A percentile compares a stretch with the other conserved stretches of the same genome.
Conservation (phyloP, 352 stramenopile species). For the Globisporangium carolinianum region DNA sequence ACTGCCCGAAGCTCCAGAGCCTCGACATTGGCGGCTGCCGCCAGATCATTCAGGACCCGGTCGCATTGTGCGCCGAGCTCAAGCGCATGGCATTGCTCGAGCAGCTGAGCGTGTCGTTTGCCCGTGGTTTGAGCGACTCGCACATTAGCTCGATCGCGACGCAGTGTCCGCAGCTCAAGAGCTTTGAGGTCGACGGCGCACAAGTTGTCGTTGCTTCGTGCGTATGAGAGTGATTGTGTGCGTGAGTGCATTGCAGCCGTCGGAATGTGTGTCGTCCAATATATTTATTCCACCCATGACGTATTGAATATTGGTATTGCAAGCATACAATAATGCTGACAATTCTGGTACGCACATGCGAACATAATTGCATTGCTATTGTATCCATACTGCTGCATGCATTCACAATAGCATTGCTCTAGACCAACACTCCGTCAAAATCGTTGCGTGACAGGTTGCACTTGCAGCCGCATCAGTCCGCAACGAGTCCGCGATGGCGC, state of each 20-base stretch:
- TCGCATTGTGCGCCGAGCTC: slow-evolving; percentile 29
- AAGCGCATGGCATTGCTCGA: slow-evolving; percentile 37
- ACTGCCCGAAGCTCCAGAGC: slow-evolving; percentile 33
- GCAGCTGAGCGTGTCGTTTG: slow-evolving; percentile 56
- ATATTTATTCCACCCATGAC: not conserved
- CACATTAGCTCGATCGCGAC: slow-evolving; percentile 49
- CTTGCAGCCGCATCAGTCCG: not conserved
- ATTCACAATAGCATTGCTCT: too few relatives aligned
- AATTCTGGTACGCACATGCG: too few relatives aligned
- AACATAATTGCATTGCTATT: too few relatives aligned
- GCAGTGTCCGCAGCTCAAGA: slow-evolving; percentile 50
- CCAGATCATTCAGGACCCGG: slow-evolving; percentile 48
- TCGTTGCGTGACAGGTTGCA: not conserved
- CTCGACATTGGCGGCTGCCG: slow-evolving; percentile 54
- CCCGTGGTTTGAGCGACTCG: slow-evolving; percentile 27
- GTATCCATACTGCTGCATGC: not conserved
- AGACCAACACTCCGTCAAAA: too few relatives aligned
- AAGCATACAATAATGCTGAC: too few relatives aligned
- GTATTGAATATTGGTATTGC: too few relatives aligned
- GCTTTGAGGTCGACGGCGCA: slow-evolving; percentile 43
- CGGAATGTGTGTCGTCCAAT: not conserved
- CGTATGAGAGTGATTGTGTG: not conserved
- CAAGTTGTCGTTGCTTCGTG: slow-evolving; percentile 16
- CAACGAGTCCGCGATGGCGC: slow-evolving; percentile 4
- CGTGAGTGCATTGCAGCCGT: not conserved